phyloP scores from a whole-genome alignment of 2,329 filamentous ascomycete species.

The Rhinocladiella mackenziei region DNA sequence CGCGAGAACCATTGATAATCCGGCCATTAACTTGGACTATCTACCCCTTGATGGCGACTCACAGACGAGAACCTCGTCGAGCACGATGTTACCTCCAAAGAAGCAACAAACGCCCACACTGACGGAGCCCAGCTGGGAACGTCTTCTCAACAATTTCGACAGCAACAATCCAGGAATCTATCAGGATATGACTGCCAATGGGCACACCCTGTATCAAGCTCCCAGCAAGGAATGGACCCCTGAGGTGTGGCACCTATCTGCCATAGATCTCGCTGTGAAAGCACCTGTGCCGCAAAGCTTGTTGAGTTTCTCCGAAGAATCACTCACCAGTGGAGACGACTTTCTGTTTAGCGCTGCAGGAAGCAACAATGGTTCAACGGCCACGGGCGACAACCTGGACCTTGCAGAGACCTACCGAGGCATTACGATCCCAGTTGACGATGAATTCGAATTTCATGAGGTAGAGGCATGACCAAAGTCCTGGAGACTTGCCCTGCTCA shows the following conservation, averaged over 20 bases:
- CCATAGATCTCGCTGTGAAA: conserved; percentile 34
- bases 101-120: conserved; percentile 35
- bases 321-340: conserved; percentile 53
- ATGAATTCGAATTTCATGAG: conserved; percentile 26
- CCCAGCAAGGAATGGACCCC: conserved; percentile 38
- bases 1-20: conserved; percentile 9
- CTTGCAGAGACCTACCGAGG: conserved; percentile 31
- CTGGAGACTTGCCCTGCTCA: no score
- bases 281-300: conserved; percentile 49
- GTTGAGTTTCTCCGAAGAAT: conserved; percentile 58
- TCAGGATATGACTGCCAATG: conserved; percentile 33
- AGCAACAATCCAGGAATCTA: conserved; percentile 36
- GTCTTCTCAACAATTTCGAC: conserved; percentile 73
- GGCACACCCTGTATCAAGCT: conserved; percentile 17
- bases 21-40: conserved; percentile 55
- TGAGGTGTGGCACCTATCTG: conserved; percentile 39
- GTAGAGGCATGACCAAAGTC: conserved; percentile 5
- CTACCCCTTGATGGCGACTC: conserved; percentile 41
- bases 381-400: conserved; percentile 20
- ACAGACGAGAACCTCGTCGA: conserved; percentile 37
- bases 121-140: conserved; percentile 70
- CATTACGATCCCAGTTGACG: conserved; percentile 37
- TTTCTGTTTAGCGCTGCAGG: conserved; percentile 32
- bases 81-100: conserved; percentile 39
- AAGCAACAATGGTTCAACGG: conserved; percentile 26